A percentile compares a stretch with the other conserved stretches of the same genome.
These are phyloP conservation scores for Fallopia convolvulus DNA, from an alignment of 148 eudicot genomes.

Conservation along the genomic window DNA sequence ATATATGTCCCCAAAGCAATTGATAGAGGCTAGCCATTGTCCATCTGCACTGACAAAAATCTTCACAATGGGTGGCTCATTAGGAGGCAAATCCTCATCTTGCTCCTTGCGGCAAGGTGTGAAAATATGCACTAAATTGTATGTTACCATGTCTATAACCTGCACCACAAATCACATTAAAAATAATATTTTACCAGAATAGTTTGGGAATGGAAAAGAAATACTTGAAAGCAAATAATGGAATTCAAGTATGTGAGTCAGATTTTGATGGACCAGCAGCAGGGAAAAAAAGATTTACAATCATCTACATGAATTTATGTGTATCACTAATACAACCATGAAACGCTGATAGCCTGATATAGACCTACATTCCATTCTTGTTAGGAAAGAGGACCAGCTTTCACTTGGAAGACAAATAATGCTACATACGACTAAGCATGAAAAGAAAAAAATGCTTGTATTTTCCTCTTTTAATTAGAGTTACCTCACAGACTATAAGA, in stretches of 20 bases:
- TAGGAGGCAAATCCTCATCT: slow-evolving; percentile 46
- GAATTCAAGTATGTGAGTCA: not conserved
- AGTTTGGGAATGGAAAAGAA: not conserved
- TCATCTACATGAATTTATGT: not conserved
- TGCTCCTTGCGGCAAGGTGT: slow-evolving; percentile 61
- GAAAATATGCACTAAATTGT: slow-evolving; percentile 49
- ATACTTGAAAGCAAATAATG: not conserved
- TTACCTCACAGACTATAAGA: not conserved
- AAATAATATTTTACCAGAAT: not conserved
- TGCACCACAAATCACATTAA: slow-evolving; percentile 21
- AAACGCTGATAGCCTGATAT: not conserved
- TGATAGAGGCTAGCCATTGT: slow-evolving; percentile 90
- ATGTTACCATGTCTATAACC: slow-evolving; percentile 59
- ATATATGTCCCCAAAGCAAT: slow-evolving; percentile 88
- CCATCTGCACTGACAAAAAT: slow-evolving; percentile 80
- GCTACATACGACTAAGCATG: not conserved
- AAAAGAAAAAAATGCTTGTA: not conserved
- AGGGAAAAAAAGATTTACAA: not conserved
- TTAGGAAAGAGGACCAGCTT: not conserved
- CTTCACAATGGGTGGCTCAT: slow-evolving; percentile 82
- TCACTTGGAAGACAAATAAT: not conserved
- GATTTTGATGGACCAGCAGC: not conserved
- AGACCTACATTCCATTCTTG: not conserved
- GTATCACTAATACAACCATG: not conserved
- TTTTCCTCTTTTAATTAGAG: not conserved